Conservation (phyloP, 1,139 yeast species). For the Chernovozyma aurita region DNA sequence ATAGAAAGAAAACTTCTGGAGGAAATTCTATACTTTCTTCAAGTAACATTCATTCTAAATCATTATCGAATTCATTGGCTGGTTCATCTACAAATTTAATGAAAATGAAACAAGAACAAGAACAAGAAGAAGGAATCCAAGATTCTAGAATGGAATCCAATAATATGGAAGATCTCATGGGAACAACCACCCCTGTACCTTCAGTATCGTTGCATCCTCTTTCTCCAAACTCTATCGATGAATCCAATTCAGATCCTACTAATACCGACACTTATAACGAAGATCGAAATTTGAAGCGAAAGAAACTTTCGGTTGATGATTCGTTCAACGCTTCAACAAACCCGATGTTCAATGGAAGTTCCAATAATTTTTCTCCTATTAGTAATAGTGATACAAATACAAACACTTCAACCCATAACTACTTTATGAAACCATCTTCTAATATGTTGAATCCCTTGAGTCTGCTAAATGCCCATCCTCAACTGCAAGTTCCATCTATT, state of each 20-base stretch:
- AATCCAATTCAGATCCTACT: conserved; percentile 58
- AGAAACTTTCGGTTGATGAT: conserved; percentile 43
- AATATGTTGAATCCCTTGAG: conserved; percentile 1
- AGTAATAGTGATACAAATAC: conserved; percentile 46
- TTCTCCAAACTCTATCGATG: conserved; percentile 65
- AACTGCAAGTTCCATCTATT: conserved; percentile 45
- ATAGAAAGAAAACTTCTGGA: conserved; percentile 65
- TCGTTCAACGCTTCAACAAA: conserved; percentile 33
- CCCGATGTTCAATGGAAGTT: conserved; percentile 43
- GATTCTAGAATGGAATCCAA: not conserved
- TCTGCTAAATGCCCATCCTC: conserved; percentile 8
- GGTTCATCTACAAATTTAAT: conserved; percentile 15
- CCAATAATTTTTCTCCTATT: conserved; percentile 40
- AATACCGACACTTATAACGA: conserved; percentile 29
- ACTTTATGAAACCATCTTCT: conserved; percentile 4
- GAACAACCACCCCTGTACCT: not conserved
- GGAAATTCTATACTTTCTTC: conserved; percentile 9
- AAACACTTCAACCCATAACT: conserved; percentile 8
- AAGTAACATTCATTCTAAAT: conserved; percentile 8
- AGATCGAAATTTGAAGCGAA: conserved; percentile 36
- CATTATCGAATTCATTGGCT: conserved; percentile 18
- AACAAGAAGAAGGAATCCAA: conserved; percentile 2
- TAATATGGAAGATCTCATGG: not conserved
- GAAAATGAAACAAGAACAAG: conserved; percentile 4
- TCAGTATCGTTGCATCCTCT: conserved; percentile 25